Evolutionary conservation across 805 yeast genomes (phyloP), one percentile per base, ranked within the genome.

Genomic region (Monosporozyma siamensis): DNA sequence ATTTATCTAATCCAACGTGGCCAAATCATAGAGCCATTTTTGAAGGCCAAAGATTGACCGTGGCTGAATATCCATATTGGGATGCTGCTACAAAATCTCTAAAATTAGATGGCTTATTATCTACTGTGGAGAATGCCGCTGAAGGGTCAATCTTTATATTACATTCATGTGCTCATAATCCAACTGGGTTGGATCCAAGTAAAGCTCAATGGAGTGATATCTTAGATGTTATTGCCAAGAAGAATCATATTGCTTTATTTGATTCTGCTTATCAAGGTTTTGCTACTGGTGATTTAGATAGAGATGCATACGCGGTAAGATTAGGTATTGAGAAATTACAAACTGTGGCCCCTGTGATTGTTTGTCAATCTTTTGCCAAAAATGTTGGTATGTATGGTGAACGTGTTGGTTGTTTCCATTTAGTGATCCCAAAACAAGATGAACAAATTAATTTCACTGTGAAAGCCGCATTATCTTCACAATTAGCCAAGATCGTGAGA

Each of bases 241-340:
- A 75, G 44, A 67, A 74, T 42, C 95, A 87, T 65, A 73, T 90
- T 55, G 86, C 87, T 5, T 66, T 90, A 48, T 89, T 92, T 58
- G 98, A 90, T 67, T 78, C 88, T 47, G 97, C 97, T 18, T 90
- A 92, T 71, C 97, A 90, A 69, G 98, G 98, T 4, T 90, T 90
- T 61, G 95, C 97, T 23, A 75, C 89, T 35, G 97, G 97, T 43
- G 78, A 82, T 54, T 73, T 87, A 52, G 80, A 74, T 49, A 72
- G 75, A 46, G 98, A 90, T 56, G 90, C 95, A 7, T 85, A 75
- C 70, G 87, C 97, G 20, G 72, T 78, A 45, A 64, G 71, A 49
- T 66, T 71, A 40, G 88, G 87, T 48, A 70, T 81, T 41, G 60
- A 67, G 41, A 56, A 56, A 39, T 64, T 70, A 32, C 62, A 66